phyloP scores from a whole-genome alignment of 352 stramenopile genomes.

The Globisporangium lucens region DNA sequence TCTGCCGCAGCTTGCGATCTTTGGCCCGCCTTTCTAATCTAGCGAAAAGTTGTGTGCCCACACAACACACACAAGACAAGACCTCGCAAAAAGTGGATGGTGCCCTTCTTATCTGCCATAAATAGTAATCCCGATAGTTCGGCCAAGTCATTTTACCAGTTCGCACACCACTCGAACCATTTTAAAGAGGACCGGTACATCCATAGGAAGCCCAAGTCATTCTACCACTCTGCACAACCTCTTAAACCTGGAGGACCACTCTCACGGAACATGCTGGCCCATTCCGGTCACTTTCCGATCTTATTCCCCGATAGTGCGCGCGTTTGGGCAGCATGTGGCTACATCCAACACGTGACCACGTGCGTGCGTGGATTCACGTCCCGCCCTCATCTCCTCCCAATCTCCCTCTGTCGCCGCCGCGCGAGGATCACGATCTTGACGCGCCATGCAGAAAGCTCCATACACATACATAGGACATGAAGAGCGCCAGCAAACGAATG shows the following conservation, averaged over 20 bases:
- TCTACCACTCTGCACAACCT: no score
- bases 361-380: constrained; percentile 7
- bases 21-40: neutral
- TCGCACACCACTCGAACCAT: no score
- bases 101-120: no score
- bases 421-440: constrained; percentile 5
- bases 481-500: no score
- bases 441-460: neutral
- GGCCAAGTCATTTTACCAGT: no score
- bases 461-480: no score
- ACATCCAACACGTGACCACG: neutral
- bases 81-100: no score
- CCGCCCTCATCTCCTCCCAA: constrained; percentile 3
- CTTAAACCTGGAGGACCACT: no score
- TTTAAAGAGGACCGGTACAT: no score
- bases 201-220: no score
- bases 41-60: neutral
- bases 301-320: neutral
- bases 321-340: neutral
- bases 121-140: no score
- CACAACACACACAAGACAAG: no score
- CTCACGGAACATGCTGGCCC: neutral
- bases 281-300: constrained; percentile 1
- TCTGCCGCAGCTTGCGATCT: neutral
- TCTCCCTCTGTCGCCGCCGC: neutral